Base-by-base conservation (phyloP, 352 stramenopile genomes). In the Pythium oligandrum region DNA sequence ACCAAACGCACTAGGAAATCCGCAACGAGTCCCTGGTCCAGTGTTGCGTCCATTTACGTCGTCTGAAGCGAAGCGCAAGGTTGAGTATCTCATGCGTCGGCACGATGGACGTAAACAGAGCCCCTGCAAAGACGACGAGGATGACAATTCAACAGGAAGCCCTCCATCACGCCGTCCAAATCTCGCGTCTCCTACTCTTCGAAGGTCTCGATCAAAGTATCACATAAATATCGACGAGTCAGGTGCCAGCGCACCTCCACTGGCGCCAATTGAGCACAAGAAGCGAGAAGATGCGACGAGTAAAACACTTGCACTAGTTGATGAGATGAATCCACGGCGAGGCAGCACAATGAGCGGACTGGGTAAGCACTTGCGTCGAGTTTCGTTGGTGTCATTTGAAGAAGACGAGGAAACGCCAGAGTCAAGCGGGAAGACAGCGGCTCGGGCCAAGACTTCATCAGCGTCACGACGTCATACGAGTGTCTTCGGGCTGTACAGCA, bases 401-500 rank as follows among this genome's bases (percentile, higher is more conserved):
- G n/a, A 53, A 9, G 31, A 17, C 32, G 17, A 42, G n/a, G 5
- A 4, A 8, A 42, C 11, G 47, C 33, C 11, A 43, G n/a, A 40
- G 12, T 48, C 43, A 48, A 1, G 9, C 9, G 9, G 9, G 17
- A 11, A 11, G 9, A 48, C 9, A 48, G 9, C 43, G 17, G 43
- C 43, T 11, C 33, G 11, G 11, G 11, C 6, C 47, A 17, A 53
- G 33, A 50, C 9, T 30, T 33, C 47, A 36, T 8, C 12, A 42
- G 47, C 47, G 11, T 31, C 33, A 43, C 33, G 33, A 42, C 47
- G 33, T 11, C 32, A 40, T 26, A 36, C 47, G 31, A 40, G 33
- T 53, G 47, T 26, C 17, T 63, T 63, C 48, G 55, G 55, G 7
- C 46, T 63, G 6, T 63, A 63, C 48, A 48, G 40, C 26, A 63